Percentiles rank a stretch among this genome's conserved stretches.
Evolutionary conservation across 176 grass and related monocot species (phyloP).

Genomic region (Chloris gayana): DNA sequence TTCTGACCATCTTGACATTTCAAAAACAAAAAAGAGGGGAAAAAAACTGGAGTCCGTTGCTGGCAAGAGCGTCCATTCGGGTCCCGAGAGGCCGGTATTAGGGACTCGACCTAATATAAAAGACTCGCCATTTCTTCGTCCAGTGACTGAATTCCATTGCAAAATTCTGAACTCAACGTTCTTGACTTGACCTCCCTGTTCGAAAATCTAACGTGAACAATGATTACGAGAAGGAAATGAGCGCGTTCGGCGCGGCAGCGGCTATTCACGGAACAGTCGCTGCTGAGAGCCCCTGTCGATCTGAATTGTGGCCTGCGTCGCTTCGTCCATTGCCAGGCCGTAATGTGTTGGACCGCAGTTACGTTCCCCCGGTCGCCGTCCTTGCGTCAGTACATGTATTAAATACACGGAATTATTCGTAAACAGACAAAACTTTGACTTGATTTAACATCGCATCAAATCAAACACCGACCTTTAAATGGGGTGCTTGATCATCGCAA

Average conservation of each 20-base stretch:
- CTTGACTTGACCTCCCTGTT: neutral
- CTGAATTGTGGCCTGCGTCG: slow-evolving; percentile 9
- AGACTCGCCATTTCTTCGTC: neutral
- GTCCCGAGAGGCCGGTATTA: neutral
- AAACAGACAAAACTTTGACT: neutral
- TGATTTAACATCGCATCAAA: neutral
- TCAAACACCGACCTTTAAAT: neutral
- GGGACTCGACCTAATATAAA: neutral
- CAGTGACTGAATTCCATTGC: neutral
- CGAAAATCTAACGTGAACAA: neutral
- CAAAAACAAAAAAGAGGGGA: no score
- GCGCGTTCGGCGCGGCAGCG: no score
- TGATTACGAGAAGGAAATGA: no score
- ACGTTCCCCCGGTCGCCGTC: neutral
- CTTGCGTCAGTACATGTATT: neutral
- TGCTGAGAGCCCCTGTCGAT: neutral
- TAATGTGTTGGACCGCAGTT: neutral
- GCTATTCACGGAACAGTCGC: slow-evolving; percentile 1
- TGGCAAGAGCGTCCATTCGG: neutral
- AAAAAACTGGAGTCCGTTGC: neutral
- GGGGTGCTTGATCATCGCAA: neutral
- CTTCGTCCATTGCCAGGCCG: neutral
- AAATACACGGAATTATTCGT: neutral
- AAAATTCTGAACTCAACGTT: neutral
- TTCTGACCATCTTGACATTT: neutral